These are phyloP conservation scores for Clonostachys byssicola DNA, from an alignment of 2,329 filamentous ascomycete genomes.

Conservation along the genomic window DNA sequence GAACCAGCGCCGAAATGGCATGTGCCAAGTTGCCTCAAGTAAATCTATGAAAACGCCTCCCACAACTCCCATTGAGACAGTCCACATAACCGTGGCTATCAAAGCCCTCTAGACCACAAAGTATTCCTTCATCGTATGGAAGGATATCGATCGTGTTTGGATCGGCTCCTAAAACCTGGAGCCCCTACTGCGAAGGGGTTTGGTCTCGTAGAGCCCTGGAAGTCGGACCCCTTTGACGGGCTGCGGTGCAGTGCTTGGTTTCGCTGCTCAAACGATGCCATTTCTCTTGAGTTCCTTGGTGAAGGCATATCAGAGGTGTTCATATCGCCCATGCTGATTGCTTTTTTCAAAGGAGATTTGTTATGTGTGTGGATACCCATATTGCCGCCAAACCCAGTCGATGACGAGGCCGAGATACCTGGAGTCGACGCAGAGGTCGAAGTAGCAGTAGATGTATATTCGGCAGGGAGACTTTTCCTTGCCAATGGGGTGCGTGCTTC, in stretches of 20 bases:
- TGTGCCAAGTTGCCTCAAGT: too few species aligned
- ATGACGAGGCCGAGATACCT: constrained; percentile 3
- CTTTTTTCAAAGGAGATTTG: constrained; percentile 79
- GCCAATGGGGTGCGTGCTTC: constrained; percentile 9
- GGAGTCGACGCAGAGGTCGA: constrained; percentile 8
- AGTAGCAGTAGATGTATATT: constrained; percentile 19
- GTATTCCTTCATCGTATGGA: constrained; percentile 2
- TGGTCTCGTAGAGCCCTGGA: background rate
- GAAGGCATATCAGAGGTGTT: constrained; percentile 33
- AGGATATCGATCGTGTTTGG: constrained; percentile 36
- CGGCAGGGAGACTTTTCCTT: constrained; percentile 26
- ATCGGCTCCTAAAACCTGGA: constrained; percentile 24
- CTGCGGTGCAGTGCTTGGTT: constrained; percentile 26
- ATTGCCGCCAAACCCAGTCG: constrained; percentile 58
- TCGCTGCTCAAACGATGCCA: constrained; percentile 54
- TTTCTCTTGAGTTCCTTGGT: constrained; percentile 57
- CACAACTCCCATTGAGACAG: too few species aligned
- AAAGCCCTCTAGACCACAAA: too few species aligned
- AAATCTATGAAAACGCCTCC: too few species aligned
- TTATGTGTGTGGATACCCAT: constrained; percentile 77
- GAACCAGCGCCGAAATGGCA: too few species aligned
- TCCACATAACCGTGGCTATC: too few species aligned
- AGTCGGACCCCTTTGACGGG: constrained; percentile 25
- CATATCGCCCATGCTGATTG: constrained; percentile 58
- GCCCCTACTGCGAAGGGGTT: constrained; percentile 2